Percentiles rank a stretch among this genome's conserved stretches.
Evolutionary conservation across 345 rosid species (phyloP).

Genomic region (Gynandropsis gynandra): DNA sequence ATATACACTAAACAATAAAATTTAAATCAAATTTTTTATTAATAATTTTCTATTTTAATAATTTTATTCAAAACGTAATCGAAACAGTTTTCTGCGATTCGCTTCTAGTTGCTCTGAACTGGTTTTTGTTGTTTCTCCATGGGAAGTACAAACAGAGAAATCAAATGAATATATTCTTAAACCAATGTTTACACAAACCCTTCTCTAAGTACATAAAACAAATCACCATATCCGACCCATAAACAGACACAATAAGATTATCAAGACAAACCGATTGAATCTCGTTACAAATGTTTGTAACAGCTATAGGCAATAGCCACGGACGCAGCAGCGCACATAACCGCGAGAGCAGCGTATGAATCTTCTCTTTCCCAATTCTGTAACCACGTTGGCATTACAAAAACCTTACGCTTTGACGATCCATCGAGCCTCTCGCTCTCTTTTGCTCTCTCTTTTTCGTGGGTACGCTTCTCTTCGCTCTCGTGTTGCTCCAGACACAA

Average conservation of each 20-base stretch:
- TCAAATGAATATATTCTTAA: too few relatives aligned
- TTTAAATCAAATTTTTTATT: too few relatives aligned
- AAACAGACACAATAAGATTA: background rate
- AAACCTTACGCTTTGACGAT: constrained; percentile 30
- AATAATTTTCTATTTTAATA: too few relatives aligned
- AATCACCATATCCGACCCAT: background rate
- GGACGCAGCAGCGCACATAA: constrained; percentile 68
- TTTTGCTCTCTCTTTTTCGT: constrained; percentile 44
- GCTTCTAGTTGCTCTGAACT: too few relatives aligned
- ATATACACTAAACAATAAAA: too few relatives aligned
- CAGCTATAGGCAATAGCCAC: constrained; percentile 66
- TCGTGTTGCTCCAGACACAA: constrained; percentile 33
- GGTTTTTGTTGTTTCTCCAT: too few relatives aligned
- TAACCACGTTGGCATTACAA: constrained; percentile 51
- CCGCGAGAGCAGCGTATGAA: constrained; percentile 76
- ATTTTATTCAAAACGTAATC: too few relatives aligned
- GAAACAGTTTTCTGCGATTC: too few relatives aligned
- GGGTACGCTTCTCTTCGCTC: constrained; percentile 19
- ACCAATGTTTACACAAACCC: too few relatives aligned
- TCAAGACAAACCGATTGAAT: background rate
- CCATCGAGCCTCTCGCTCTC: constrained; percentile 33
- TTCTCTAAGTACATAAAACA: background rate
- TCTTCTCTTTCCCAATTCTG: constrained; percentile 91
- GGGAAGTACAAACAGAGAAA: too few relatives aligned
- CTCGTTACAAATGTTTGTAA: constrained; percentile 49